These are phyloP conservation scores for Cystobasidium tubakii DNA, from an alignment of 768 basidiomycete genomes.

Conservation along the genomic window DNA sequence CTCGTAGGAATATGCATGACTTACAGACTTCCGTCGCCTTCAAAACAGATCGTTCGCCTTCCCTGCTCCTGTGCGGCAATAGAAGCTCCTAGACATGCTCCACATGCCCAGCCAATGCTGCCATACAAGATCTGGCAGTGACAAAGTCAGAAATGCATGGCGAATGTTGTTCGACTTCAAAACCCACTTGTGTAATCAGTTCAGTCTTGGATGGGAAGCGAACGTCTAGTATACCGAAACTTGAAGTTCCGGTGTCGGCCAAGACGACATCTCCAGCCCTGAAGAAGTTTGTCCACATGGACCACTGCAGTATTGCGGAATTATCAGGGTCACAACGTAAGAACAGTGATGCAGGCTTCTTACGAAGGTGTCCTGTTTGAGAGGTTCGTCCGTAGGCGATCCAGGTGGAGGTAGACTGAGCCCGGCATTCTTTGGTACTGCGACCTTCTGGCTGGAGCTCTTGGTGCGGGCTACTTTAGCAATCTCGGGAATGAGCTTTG, in stretches of 20 bases:
- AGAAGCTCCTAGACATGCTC: slow-evolving; percentile 59
- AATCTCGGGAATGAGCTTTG: slow-evolving; percentile 40
- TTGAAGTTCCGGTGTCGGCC: slow-evolving; percentile 83
- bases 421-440: slow-evolving; percentile 31
- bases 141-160: slow-evolving; percentile 23
- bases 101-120: slow-evolving; percentile 82
- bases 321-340: slow-evolving; percentile 58
- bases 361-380: slow-evolving; percentile 58
- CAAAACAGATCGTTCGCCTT: slow-evolving; percentile 58
- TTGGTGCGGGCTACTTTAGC: slow-evolving; percentile 29
- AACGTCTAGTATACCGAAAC: slow-evolving; percentile 76
- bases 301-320: slow-evolving; percentile 52
- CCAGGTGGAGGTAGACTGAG: slow-evolving; percentile 1
- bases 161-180: no score
- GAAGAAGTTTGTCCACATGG: slow-evolving; percentile 41
- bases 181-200: slow-evolving; percentile 59
- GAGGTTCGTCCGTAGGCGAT: slow-evolving; percentile 51
- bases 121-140: slow-evolving; percentile 70
- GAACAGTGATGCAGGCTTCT: neutral
- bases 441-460: slow-evolving; percentile 29
- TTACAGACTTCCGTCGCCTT: slow-evolving; percentile 50
- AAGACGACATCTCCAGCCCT: slow-evolving; percentile 58
- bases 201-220: slow-evolving; percentile 66
- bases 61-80: slow-evolving; percentile 61
- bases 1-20: no score